Percentiles rank a stretch among this genome's conserved stretches.
These are phyloP conservation scores for Telopea speciosissima DNA, from an alignment of 177 flowering plant genomes.

Conservation along the genomic window DNA sequence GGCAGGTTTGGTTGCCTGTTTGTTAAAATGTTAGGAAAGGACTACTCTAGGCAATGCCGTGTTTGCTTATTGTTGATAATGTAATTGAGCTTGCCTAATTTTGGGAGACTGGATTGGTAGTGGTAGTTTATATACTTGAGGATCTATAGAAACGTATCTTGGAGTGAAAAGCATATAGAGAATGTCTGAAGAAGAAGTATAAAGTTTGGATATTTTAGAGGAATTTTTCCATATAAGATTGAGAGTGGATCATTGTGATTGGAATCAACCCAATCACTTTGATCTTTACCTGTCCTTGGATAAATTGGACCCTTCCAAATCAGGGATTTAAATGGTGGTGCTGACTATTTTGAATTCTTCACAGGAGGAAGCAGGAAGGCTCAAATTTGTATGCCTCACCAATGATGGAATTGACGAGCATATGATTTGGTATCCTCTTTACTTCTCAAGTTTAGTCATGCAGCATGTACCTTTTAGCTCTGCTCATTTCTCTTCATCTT, in stretches of 20 bases:
- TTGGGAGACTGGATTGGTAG: background rate
- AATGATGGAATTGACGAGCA: constrained; percentile 87
- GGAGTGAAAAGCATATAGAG: background rate
- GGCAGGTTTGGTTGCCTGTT: background rate
- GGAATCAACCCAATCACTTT: background rate
- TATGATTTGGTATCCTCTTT: constrained; percentile 79
- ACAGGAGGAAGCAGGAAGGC: constrained; percentile 82
- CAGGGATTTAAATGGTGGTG: background rate
- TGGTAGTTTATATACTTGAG: background rate
- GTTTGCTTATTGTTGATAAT: background rate
- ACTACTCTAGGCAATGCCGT: background rate
- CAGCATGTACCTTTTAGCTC: background rate
- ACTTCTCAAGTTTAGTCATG: constrained; percentile 16
- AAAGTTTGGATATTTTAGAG: background rate
- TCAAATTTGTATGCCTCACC: constrained; percentile 71
- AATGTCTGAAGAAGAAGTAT: background rate
- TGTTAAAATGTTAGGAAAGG: background rate
- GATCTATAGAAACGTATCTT: background rate
- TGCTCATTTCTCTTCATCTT: constrained; percentile 1
- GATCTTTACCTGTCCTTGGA: background rate
- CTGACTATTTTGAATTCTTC: constrained; percentile 7
- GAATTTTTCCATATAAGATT: too few species aligned
- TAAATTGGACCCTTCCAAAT: too few species aligned
- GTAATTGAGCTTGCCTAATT: background rate
- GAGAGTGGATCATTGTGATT: too few species aligned